Base-by-base conservation (phyloP, 768 basidiomycete species). In the Suillus subluteus region DNA sequence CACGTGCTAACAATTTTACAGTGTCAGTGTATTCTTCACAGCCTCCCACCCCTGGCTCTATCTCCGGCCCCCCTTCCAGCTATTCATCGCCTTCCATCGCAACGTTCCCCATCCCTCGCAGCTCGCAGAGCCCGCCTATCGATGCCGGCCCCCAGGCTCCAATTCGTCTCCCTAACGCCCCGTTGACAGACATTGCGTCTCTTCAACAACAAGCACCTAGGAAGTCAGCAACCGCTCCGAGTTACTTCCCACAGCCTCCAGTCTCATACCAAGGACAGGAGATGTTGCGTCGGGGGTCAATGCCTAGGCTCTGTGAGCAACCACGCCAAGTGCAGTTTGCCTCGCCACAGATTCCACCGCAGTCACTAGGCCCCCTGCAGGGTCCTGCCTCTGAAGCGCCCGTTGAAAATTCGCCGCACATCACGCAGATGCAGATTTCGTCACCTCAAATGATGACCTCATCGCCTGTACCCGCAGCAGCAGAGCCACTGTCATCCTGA, bases 81-180 rank as follows among this genome's bases (percentile, higher is more conserved):
- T 91, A 83, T 82, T 87, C 87, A 73, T 91, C 90, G 0, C 90
- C 91, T 35, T 82, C 84, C 38, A 76, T 84, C 11, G 75, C 84
- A 30, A 79, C 89, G 1, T 92, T 86, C 79, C 81, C 88, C 41
- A 86, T 91, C 32, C 86, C 88, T 6, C 82, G 87, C 69, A 84
- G 82, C 48, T 83, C 86, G 2, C 81, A 82, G 44, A 85, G 86
- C 0, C 85, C 85, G 0, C 72, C 79, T 2, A 74, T 73, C 38
- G 88, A 88, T 66, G 83, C 83, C 38, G 87, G 86, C 23, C 30
- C 69, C 0, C 76, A 79, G 62, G 72, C 65, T 62, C 77, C 77
- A 4, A 93, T 93, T 73, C 87, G 91, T 44, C 85, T 92, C 9
- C 91, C 91, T 18, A 90, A 88, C 68, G 86, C 90, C 9, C 89